Base-by-base conservation (phyloP, 2,329 filamentous ascomycete species). In the Cercospora sp. region DNA sequence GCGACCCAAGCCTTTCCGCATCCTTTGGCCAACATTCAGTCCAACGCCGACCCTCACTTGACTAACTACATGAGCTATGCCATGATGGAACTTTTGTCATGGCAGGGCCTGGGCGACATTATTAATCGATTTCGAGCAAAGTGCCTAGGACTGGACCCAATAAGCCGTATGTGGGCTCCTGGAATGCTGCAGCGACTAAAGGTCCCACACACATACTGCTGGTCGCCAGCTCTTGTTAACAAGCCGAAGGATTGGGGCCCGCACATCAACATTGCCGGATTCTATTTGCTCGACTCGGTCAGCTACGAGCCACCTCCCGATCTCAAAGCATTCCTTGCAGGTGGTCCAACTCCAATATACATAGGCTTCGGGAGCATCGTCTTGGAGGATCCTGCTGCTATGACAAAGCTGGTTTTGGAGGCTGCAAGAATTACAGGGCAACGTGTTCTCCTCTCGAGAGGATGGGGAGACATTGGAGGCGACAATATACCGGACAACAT, bases 201-300 rank as follows among this genome's bases (percentile, higher is more conserved):
- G 57, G 86, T 97, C 13, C 93, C 94, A 0, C 92, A 92, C 74
- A 97, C 94, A 0, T 98, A 97, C 77, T 95, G 93, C 80, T 97
- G 94, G 93, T 94, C 91, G 0, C 90, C 91, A 0, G 87, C 90
- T 1, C 81, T 95, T 58, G 91, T 93, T 18, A 87, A 90, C 0
- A 93, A 93, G 74, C 91, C 92, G 0, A 85, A 85, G 40, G 92
- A 95, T 77, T 95, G 92, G 92, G 86, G 85, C 0, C 79, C 83
- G 5, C 84, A 92, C 66, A 90, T 94, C 61, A 87, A 88, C 64
- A 87, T 94, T 18, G 88, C 90, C 2, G 92, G 91, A 0, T 94
- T 94, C 79, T 93, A 85, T 77, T 93, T 94, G 73, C 85, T 94
- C 6, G 86, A 91, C 61, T 80, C 90, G 9, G 87, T 89, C 1